Evolutionary conservation across 2,329 filamentous ascomycete genomes (phyloP), one percentile per base, ranked within the genome.

Genomic region (Proliferodiscus dingleyae): DNA sequence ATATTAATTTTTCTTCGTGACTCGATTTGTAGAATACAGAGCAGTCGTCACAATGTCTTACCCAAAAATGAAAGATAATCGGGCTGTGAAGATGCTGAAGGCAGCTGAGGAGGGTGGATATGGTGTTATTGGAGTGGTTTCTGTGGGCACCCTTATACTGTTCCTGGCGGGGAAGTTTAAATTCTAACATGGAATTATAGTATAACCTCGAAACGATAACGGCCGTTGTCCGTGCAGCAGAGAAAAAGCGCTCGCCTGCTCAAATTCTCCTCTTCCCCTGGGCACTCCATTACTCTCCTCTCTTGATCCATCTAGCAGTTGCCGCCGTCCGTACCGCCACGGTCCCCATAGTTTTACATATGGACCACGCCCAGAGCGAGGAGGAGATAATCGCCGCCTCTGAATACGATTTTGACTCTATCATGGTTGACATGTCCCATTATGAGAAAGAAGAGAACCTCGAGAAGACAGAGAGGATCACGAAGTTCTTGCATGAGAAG

Each of bases 401-500:
- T 0, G 70, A 75, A 2, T 67, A 79, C 29, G 71, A 71, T 0
- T 87, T 87, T 53, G 84, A 87, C 61, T 76, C 71, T 43, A 86
- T 88, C 61, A 87, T 88, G 83, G 78, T 87, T 0, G 85, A 88
- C 64, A 88, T 88, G 83, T 79, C 73, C 47, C 83, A 87, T 61
- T 80, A 84, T 59, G 81, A 85, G 54, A 81, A 80, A 55, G 80
- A 75, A 43, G 82, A 87, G 66, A 88, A 88, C 59, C 68, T 89
- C 29, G 68, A 72, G 2, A 72, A 77, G 59, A 87, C 83, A 16
- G 70, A 70, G 41, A 78, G 85, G 53, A 66, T 87, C 41, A 79
- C 80, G 5, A 66, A 65, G 18, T 80, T 82, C 60, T 85, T 83
- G 60, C 76, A 85, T 60, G 78, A 68, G 53, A 71, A 76, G 33